Conservation (phyloP, 805 yeast species). For the Brettanomyces nanus region DNA sequence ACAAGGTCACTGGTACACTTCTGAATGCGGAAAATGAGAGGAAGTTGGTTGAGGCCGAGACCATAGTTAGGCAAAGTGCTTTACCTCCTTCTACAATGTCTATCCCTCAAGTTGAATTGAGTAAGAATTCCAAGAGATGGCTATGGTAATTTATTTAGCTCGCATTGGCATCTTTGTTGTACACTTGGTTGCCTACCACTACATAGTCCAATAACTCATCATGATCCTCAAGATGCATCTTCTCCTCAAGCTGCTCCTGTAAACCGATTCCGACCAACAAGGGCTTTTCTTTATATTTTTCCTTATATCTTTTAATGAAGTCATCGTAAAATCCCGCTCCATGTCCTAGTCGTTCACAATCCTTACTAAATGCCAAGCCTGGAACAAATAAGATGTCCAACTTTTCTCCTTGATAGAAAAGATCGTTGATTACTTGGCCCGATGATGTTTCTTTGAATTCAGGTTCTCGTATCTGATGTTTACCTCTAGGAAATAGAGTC, state of each 20-base stretch:
- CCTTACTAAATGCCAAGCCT: conserved; percentile 67
- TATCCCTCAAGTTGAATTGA: not conserved
- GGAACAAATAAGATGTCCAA: conserved; percentile 77
- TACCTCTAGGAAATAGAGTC: conserved; percentile 56
- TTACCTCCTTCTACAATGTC: not conserved
- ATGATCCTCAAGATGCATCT: conserved; percentile 51
- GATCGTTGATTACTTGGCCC: conserved; percentile 16
- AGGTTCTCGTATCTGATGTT: conserved; percentile 65
- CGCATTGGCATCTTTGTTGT: no score
- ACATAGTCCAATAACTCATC: conserved; percentile 55
- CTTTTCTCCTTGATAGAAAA: conserved; percentile 7
- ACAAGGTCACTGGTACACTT: conserved; percentile 1
- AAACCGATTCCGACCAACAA: conserved; percentile 56
- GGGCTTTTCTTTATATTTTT: conserved; percentile 29
- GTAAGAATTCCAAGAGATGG: not conserved
- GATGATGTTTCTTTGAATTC: conserved; percentile 9
- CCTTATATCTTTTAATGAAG: conserved; percentile 43
- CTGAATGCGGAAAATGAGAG: not conserved
- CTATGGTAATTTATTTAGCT: no score
- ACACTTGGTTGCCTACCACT: conserved; percentile 31
- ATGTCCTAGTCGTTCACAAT: conserved; percentile 62
- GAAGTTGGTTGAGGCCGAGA: conserved; percentile 2
- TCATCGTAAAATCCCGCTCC: conserved; percentile 94
- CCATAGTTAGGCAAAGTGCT: not conserved
- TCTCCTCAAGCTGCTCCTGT: conserved; percentile 40